Evolutionary conservation across 805 yeast species (phyloP), one percentile per base, ranked within the genome.

Genomic region (Saccharomycopsis fermentans): DNA sequence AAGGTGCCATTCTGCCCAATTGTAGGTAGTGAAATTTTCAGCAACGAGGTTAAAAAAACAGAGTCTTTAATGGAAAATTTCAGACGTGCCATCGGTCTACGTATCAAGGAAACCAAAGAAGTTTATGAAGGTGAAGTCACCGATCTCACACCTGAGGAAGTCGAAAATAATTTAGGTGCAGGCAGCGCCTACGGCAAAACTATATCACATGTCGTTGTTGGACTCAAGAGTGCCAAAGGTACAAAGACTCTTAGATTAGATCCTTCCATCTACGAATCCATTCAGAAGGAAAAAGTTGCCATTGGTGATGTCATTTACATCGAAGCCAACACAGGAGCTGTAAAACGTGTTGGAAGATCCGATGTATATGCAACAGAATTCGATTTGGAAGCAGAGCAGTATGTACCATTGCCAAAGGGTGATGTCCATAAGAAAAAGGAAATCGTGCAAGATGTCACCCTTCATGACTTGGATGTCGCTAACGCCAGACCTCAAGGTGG

Each of bases 341-440:
- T 94, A 47, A 92, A 92, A 69, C 80, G 98, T 68, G 96, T 94
- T 27, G 99, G 99, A 56, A 82, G 99, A 71, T 87, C 96, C n/a
- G 98, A 94, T 71, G 97, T 97, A 0, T 90, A 90, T 68, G 97
- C 99, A 26, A 90, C 99, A 9, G 99, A 94, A 74, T 94, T 91
- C 67, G 99, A 94, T 73, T 81, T 95, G 61, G 98, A 94, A 78
- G 97, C 98, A 29, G 97, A 95, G 74, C 98, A 94, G 74, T 94
- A 94, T 72, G 98, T 94, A 24, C 97, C 99, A 50, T 79, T 95
- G 66, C 99, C 99, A 62, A 95, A 94, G 75, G 99, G 99, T 57
- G 99, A 94, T 72, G 96, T 94, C 52, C 99, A 94, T 76, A 91
- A 92, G 71, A 90, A 94, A 79, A 94, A 94, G 71, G 98, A 94